Base-by-base conservation (phyloP, 768 basidiomycete genomes). In the Tulasnella sp. region DNA sequence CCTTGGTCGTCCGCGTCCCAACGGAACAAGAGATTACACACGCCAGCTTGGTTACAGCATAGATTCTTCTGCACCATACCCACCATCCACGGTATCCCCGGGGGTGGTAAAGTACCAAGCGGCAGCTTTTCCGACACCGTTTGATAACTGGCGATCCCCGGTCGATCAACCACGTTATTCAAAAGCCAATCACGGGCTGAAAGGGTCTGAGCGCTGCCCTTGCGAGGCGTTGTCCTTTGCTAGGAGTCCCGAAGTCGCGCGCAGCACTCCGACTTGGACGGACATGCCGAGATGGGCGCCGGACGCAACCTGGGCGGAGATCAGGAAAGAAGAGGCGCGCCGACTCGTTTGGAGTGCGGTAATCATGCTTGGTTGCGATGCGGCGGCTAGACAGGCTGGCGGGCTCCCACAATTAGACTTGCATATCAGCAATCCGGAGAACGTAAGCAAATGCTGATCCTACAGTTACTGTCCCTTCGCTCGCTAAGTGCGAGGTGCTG, bases 271-370 rank as follows among this genome's bases (percentile, higher is more conserved):
- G 13, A 44, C 62, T 11, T 64, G 63, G 63, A 11, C 58, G 32
- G 51, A 27, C 10, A 61, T 49, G 32, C 63, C 63, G 19, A 51
- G 43, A 19, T 64, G 63, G 63, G 34, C 34, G 7, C 34, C 34
- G 34, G 52, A 61, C 23, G 45, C 53, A 11, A 38, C 7, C 34
- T 48, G 56, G 30, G 60, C 23, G 2, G 63, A 64, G 30, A 62
- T 55, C 8, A 42, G 53, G 42, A 51, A 34, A 42, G 63, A 64
- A 29, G 63, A 64, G 49, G 26, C 41, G 13, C 41, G 63, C 10
- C 30, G 63, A 30, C 41, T 64, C 23, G 63, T 64, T 10, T 64
- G 63, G 60, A 61, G 61, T 60, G 24, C 63, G 11, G 24, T 64
- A 3, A 58, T 45, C 44, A 21, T 64, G 17, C 42, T 62, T 29